phyloP scores from a whole-genome alignment of 2,329 filamentous ascomycete species.

The Cladosporium halotolerans region DNA sequence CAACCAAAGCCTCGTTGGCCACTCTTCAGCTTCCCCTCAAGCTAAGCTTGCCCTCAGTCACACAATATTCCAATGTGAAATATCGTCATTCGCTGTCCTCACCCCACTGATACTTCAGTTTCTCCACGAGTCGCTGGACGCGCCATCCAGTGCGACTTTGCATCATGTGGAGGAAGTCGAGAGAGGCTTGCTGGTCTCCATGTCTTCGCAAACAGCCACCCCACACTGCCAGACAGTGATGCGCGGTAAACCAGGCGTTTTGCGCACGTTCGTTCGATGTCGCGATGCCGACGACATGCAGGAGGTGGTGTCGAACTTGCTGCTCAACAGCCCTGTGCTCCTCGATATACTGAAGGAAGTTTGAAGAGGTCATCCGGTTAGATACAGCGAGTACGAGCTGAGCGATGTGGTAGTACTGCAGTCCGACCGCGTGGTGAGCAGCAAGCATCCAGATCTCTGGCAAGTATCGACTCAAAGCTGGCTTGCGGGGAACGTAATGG shows the following conservation, averaged over 20 bases:
- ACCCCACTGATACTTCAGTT: slow-evolving; percentile 11
- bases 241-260: slow-evolving; percentile 18
- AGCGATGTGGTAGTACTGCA: slow-evolving; percentile 18
- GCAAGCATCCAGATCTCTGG: slow-evolving; percentile 17
- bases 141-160: slow-evolving; percentile 13
- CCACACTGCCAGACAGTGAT: slow-evolving; percentile 17
- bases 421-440: slow-evolving; percentile 14
- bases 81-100: slow-evolving; percentile 9
- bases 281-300: slow-evolving; percentile 15
- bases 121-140: slow-evolving; percentile 6
- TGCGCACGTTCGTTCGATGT: slow-evolving; percentile 13
- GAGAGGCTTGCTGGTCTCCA: slow-evolving; percentile 13
- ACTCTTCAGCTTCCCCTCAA: too few species aligned
- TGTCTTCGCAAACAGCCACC: slow-evolving; percentile 9
- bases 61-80: too few species aligned
- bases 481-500: not conserved
- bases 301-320: slow-evolving; percentile 12
- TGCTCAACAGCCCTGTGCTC: slow-evolving; percentile 10
- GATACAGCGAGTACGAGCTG: slow-evolving; percentile 13
- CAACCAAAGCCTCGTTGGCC: too few species aligned
- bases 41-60: too few species aligned
- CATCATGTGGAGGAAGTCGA: slow-evolving; percentile 13
- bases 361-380: not conserved
- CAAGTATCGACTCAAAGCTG: slow-evolving; percentile 1
- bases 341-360: slow-evolving; percentile 9